Conservation (phyloP, 495 filamentous ascomycete species). For the Echria macrotheca region DNA sequence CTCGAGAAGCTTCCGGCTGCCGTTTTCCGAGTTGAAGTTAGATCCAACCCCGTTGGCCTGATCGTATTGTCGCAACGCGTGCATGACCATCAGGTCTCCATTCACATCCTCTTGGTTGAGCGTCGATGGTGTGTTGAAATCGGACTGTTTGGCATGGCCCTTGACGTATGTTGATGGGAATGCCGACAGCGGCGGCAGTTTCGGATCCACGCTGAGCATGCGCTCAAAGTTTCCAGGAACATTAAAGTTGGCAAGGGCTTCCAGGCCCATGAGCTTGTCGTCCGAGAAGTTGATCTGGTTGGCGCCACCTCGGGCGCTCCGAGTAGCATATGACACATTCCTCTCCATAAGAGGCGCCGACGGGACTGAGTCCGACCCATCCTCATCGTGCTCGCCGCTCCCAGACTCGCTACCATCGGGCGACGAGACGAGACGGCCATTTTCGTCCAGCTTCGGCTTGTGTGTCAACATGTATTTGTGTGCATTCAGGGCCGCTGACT, state of each 20-base stretch:
- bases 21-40: slow-evolving; percentile 38
- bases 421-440: slow-evolving; percentile 39
- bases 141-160: slow-evolving; percentile 36
- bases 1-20: slow-evolving; percentile 41
- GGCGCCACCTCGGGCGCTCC: slow-evolving; percentile 59
- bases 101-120: slow-evolving; percentile 54
- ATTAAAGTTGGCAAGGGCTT: slow-evolving; percentile 58
- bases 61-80: slow-evolving; percentile 41
- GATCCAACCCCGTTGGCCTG: slow-evolving; percentile 36
- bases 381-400: slow-evolving; percentile 41
- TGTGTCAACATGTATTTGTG: slow-evolving; percentile 49
- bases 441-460: slow-evolving; percentile 41
- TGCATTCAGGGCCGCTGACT: slow-evolving; percentile 63
- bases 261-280: slow-evolving; percentile 49
- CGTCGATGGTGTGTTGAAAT: slow-evolving; percentile 43
- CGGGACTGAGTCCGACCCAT: slow-evolving; percentile 42
- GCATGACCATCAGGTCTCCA: slow-evolving; percentile 56
- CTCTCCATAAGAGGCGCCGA: slow-evolving; percentile 65
- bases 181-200: slow-evolving; percentile 62
- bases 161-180: slow-evolving; percentile 48
- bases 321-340: slow-evolving; percentile 66
- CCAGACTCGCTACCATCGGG: slow-evolving; percentile 50
- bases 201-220: slow-evolving; percentile 42
- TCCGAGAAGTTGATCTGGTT: slow-evolving; percentile 50
- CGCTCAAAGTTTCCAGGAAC: slow-evolving; percentile 51